Evolutionary conservation across 2,329 filamentous ascomycete genomes (phyloP).

Genomic region (Penicillium sp.): DNA sequence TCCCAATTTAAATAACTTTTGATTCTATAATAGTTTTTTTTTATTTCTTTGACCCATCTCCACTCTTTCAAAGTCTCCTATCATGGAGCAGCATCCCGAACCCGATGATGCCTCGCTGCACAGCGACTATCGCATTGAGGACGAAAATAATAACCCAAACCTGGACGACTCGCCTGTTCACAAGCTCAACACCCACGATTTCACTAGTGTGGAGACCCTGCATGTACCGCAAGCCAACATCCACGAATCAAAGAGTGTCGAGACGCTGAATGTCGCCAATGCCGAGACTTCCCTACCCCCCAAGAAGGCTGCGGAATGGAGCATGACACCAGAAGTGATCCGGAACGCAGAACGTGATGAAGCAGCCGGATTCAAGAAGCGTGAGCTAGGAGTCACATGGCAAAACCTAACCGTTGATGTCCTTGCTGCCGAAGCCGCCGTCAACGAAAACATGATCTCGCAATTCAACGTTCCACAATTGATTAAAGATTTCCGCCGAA

Average conservation of each 20-base stretch:
- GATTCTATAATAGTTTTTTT: background rate
- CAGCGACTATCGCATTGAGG: background rate
- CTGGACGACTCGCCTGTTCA: background rate
- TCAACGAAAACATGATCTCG: slow-evolving; percentile 16
- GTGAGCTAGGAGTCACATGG: slow-evolving; percentile 13
- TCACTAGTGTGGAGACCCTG: slow-evolving; percentile 15
- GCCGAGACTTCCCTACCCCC: slow-evolving; percentile 2
- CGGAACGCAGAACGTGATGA: slow-evolving; percentile 27
- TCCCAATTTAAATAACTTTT: background rate
- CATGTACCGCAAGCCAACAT: slow-evolving; percentile 18
- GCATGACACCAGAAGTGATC: slow-evolving; percentile 50
- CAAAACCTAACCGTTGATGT: slow-evolving; percentile 9
- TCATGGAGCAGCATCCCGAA: slow-evolving; percentile 11
- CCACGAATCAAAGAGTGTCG: slow-evolving; percentile 22
- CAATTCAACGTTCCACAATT: slow-evolving; percentile 13
- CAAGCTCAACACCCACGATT: slow-evolving; percentile 11
- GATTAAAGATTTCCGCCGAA: slow-evolving; percentile 9
- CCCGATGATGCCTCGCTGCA: slow-evolving; percentile 9
- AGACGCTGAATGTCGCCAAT: slow-evolving; percentile 20
- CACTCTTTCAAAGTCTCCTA: slow-evolving; percentile 5
- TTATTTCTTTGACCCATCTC: background rate
- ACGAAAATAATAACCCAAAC: background rate
- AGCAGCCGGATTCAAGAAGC: slow-evolving; percentile 10
- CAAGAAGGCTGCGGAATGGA: slow-evolving; percentile 45
- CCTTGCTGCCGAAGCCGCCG: slow-evolving; percentile 12